These are phyloP conservation scores for Mycoemilia scoparia DNA, from an alignment of 192 early-diverging fungal genomes.

Conservation along the genomic window DNA sequence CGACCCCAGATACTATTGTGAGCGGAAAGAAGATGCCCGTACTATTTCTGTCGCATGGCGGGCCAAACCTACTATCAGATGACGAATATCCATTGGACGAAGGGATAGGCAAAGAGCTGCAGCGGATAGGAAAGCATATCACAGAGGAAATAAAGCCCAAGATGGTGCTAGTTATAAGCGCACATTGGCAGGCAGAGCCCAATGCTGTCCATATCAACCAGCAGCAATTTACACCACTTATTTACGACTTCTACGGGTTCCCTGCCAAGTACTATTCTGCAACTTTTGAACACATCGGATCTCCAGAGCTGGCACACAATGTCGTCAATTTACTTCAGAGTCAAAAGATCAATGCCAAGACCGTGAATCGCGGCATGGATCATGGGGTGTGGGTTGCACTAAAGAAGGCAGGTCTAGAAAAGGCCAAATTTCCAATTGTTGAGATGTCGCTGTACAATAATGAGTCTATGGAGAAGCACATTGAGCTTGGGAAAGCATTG, in stretches of 20 bases:
- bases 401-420: slow-evolving; percentile 35
- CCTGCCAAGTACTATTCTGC: slow-evolving; percentile 35
- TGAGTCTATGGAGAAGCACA: slow-evolving; percentile 33
- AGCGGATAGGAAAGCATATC: slow-evolving; percentile 21
- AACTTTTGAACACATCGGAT: slow-evolving; percentile 35
- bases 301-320: slow-evolving; percentile 28
- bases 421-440: slow-evolving; percentile 37
- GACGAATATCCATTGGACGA: slow-evolving; percentile 8
- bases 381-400: slow-evolving; percentile 55
- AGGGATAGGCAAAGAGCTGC: slow-evolving; percentile 7
- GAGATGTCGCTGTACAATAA: slow-evolving; percentile 40
- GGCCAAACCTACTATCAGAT: slow-evolving; percentile 16
- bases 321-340: slow-evolving; percentile 31
- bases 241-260: slow-evolving; percentile 54
- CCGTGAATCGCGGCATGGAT: slow-evolving; percentile 38
- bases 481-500: slow-evolving; percentile 33
- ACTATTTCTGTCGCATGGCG: slow-evolving; percentile 23
- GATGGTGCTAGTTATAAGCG: slow-evolving; percentile 44
- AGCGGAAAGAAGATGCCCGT: too few relatives aligned
- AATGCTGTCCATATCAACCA: slow-evolving; percentile 23
- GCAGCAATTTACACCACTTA: slow-evolving; percentile 15
- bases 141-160: slow-evolving; percentile 30
- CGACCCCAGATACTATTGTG: too few relatives aligned
- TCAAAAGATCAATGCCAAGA: slow-evolving; percentile 21
- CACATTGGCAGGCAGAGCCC: slow-evolving; percentile 40